Base-by-base conservation (phyloP, 768 basidiomycete genomes). In the Filobasidium floriforme region DNA sequence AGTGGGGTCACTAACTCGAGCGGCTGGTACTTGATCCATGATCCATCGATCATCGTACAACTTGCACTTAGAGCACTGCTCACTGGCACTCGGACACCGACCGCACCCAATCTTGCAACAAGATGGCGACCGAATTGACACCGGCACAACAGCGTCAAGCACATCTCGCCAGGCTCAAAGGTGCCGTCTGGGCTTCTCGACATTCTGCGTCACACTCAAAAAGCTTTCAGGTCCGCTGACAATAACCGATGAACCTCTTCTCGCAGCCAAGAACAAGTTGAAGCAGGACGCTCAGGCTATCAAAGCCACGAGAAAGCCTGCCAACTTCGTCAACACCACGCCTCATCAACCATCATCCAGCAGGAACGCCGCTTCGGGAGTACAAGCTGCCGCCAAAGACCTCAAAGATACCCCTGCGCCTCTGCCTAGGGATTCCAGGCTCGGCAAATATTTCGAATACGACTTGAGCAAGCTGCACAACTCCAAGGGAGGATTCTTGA, bases 401-500 rank as follows among this genome's bases (percentile, higher is more conserved):
- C 59, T 51, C 24, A 63, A 64, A 7, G 55, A 57, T 7, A 28
- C 43, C 28, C 32, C 55, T 32, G 61, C 71, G 15, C 75, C 76
- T 5, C 66, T 79, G 26, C 68, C 73, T 14, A 54, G 75, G 18
- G 76, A 78, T 71, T 72, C 75, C 9, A 70, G 75, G 40, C 66
- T 79, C 72, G 70, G 94, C 91, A 89, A 85, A 59, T 97, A 97
- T 80, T 94, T 94, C 70, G 94, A 98, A 70, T 98, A 96, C 85
- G 93, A 97, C 77, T 79, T 97, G 15, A 89, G 89, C 14, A 97
- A 96, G 82, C 89, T 97, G 87, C 88, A 92, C 74, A 97, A 99
- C 77, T 88, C 92, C 9, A 89, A 92, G 76, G 96, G 94, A 60
- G 96, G 96, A 0, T 99, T 97, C 78, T 79, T 99, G 73, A 82